Evolutionary conservation across 2,329 filamentous ascomycete genomes (phyloP).

Genomic region (Tolypocladium inflatum): DNA sequence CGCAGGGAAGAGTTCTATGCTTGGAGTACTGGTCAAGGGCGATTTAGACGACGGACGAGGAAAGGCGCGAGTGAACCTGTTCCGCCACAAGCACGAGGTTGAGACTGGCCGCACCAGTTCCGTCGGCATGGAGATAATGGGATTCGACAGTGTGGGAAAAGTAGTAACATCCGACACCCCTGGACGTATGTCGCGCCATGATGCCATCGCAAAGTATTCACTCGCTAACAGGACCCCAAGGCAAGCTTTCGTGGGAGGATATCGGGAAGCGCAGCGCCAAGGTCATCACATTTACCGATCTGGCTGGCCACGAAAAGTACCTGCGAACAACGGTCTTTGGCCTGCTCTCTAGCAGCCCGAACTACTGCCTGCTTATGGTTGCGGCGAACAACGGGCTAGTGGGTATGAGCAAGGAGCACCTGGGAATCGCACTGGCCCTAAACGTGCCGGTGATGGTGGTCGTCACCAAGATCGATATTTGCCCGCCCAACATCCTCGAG

Average conservation of each 20-base stretch:
- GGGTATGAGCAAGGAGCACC: conserved; percentile 96
- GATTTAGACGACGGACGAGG: conserved; percentile 91
- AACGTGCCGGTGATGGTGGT: conserved; percentile 98
- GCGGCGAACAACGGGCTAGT: conserved; percentile 95
- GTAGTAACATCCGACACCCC: conserved; percentile 75
- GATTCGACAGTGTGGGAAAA: conserved; percentile 80
- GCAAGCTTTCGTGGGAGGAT: conserved; percentile 85
- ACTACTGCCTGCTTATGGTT: conserved; percentile 97
- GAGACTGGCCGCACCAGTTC: conserved; percentile 93
- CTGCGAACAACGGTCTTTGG: conserved; percentile 94
- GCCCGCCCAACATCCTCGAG: conserved; percentile 87
- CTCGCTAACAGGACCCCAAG: conserved; percentile 14
- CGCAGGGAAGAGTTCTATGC: conserved; percentile 91
- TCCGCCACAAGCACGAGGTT: conserved; percentile 95
- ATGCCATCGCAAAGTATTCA: neutral
- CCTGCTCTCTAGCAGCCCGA: conserved; percentile 84
- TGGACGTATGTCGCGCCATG: conserved; percentile 51
- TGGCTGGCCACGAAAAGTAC: conserved; percentile 93
- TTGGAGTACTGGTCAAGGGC: conserved; percentile 92
- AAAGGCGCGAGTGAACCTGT: conserved; percentile 88
- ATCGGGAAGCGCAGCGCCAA: conserved; percentile 92
- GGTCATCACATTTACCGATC: conserved; percentile 91
- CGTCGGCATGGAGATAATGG: conserved; percentile 98
- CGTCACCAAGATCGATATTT: conserved; percentile 97
- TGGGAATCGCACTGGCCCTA: conserved; percentile 86